Conservation (phyloP, 768 basidiomycete genomes). For the Xerocomus spinulosus region DNA sequence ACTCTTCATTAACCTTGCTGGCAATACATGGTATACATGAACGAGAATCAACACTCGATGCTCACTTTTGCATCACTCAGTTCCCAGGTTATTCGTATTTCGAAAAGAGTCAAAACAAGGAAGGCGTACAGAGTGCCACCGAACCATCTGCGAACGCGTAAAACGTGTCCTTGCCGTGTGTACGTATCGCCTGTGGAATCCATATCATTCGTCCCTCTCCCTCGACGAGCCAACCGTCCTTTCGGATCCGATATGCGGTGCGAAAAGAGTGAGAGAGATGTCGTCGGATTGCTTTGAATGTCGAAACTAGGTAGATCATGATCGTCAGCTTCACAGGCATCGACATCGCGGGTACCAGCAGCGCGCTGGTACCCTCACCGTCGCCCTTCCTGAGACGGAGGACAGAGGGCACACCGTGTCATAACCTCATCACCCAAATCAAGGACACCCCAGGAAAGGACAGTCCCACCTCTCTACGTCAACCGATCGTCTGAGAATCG, state of each 20-base stretch:
- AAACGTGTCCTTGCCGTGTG: not conserved
- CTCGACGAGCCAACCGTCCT: slow-evolving; percentile 16
- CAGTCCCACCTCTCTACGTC: slow-evolving; percentile 8
- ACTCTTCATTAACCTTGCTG: too few relatives aligned
- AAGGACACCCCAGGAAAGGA: slow-evolving; percentile 8
- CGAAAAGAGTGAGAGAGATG: not conserved
- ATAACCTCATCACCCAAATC: not conserved
- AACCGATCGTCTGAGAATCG: slow-evolving; percentile 7
- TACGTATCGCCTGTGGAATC: not conserved
- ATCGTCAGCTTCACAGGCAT: too few relatives aligned
- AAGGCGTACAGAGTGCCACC: too few relatives aligned
- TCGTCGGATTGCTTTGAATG: too few relatives aligned
- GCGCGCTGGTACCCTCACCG: too few relatives aligned
- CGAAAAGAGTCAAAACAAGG: too few relatives aligned
- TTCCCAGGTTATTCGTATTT: too few relatives aligned
- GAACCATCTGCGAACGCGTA: not conserved
- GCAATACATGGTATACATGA: too few relatives aligned
- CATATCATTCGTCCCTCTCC: slow-evolving; percentile 7
- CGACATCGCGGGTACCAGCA: too few relatives aligned
- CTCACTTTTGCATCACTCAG: too few relatives aligned
- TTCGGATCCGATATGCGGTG: slow-evolving; percentile 10
- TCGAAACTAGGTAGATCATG: too few relatives aligned
- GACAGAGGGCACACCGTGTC: not conserved
- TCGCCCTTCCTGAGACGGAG: not conserved
- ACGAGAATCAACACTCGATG: too few relatives aligned